These are phyloP conservation scores for Phialocephala sp. DNA, from an alignment of 2,329 filamentous ascomycete genomes.

Conservation along the genomic window DNA sequence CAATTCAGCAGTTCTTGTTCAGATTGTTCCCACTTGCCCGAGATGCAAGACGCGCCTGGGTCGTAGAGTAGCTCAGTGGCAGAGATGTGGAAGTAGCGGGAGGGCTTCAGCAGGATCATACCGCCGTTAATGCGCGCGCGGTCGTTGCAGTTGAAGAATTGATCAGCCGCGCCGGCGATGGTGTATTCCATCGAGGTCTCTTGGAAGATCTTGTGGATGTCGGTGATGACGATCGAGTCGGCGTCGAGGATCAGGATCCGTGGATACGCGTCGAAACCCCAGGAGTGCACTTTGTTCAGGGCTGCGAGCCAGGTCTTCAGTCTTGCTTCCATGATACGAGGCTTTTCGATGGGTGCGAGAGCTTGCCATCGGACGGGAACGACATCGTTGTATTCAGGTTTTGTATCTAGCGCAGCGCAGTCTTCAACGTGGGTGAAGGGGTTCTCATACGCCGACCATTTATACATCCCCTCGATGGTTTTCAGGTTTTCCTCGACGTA, in stretches of 20 bases:
- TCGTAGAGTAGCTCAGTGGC: conserved; percentile 23
- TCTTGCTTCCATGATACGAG: conserved; percentile 18
- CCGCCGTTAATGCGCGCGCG: conserved; percentile 19
- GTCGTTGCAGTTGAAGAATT: conserved; percentile 20
- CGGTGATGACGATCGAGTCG: conserved; percentile 19
- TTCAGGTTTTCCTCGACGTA: conserved; percentile 15
- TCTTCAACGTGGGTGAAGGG: conserved; percentile 15
- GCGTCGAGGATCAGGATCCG: conserved; percentile 23
- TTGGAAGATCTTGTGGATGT: conserved; percentile 20
- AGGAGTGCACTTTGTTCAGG: conserved; percentile 24
- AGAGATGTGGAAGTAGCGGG: conserved; percentile 22
- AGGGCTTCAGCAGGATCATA: conserved; percentile 17
- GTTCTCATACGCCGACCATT: conserved; percentile 17
- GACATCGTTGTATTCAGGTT: conserved; percentile 11
- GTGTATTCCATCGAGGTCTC: conserved; percentile 9
- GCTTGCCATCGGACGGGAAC: conserved; percentile 22
- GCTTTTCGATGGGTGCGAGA: conserved; percentile 16
- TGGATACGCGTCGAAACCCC: conserved; percentile 23
- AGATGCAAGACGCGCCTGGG: conserved; percentile 12
- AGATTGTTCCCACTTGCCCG: conserved; percentile 16
- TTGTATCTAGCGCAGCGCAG: conserved; percentile 10
- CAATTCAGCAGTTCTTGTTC: conserved; percentile 26
- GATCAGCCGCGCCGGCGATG: conserved; percentile 13
- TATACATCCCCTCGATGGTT: conserved; percentile 24
- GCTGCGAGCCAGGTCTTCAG: conserved; percentile 17